Percentiles rank a stretch among this genome's conserved stretches.
Conservation (phyloP, 2,329 filamentous ascomycete species). For the Taxawa tesnikishii region DNA sequence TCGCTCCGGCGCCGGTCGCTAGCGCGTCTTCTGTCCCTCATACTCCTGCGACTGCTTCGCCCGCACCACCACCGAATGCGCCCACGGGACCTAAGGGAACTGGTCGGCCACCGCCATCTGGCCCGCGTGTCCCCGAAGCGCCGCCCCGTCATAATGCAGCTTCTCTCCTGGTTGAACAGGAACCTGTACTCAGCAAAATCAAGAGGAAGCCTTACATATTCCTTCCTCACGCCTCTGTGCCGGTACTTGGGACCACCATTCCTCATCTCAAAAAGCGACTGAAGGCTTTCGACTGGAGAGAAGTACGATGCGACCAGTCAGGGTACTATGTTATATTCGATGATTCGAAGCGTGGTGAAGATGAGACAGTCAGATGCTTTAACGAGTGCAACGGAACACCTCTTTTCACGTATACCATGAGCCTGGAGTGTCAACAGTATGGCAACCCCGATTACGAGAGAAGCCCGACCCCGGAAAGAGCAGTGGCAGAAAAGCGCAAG, state of each 20-base stretch:
- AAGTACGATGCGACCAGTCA: constrained; percentile 69
- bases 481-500: constrained; percentile 36
- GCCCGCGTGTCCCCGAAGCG: constrained; percentile 24
- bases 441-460: constrained; percentile 52
- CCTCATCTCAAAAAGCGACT: constrained; percentile 83
- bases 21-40: constrained; percentile 15
- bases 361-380: constrained; percentile 72
- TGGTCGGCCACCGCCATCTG: constrained; percentile 21
- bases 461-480: constrained; percentile 39
- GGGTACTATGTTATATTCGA: constrained; percentile 92
- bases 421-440: constrained; percentile 70
- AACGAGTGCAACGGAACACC: constrained; percentile 65
- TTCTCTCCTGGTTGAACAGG: constrained; percentile 49
- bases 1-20: constrained; percentile 16
- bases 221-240: constrained; percentile 74
- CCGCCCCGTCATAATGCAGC: constrained; percentile 30
- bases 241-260: constrained; percentile 73
- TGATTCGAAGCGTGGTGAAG: constrained; percentile 61
- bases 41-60: constrained; percentile 27
- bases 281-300: constrained; percentile 68
- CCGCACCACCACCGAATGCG: constrained; percentile 66
- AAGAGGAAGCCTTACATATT: constrained; percentile 81
- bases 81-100: constrained; percentile 68
- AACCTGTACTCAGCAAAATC: constrained; percentile 55
- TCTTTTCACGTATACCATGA: constrained; percentile 87